A percentile compares a stretch with the other conserved stretches of the same genome.
These are phyloP conservation scores for Lablab purpureus DNA, from an alignment of 306 rosid genomes.

Conservation along the genomic window DNA sequence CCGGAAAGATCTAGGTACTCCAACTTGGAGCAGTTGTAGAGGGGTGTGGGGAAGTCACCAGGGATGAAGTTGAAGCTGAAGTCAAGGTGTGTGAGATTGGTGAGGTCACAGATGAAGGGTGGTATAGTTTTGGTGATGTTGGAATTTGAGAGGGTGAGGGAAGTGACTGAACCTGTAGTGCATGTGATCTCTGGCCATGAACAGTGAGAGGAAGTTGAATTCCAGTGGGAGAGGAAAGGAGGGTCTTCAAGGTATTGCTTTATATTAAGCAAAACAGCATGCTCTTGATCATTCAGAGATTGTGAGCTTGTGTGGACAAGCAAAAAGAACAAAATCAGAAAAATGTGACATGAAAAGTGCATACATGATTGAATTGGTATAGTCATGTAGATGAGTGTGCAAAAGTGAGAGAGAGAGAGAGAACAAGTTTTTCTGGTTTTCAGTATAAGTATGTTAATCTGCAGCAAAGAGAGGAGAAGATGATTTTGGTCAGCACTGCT, in stretches of 20 bases:
- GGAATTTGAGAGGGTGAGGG: slow-evolving; percentile 29
- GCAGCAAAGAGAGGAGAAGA: slow-evolving; percentile 5
- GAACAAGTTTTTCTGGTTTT: not conserved
- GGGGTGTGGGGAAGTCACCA: slow-evolving; percentile 48
- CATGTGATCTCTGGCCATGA: slow-evolving; percentile 60
- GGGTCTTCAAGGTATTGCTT: slow-evolving; percentile 43
- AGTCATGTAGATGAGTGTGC: slow-evolving; percentile 13
- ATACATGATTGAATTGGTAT: not conserved
- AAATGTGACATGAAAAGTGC: not conserved
- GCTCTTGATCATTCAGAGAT: slow-evolving; percentile 45
- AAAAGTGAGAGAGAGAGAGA: not conserved
- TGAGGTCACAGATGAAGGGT: slow-evolving; percentile 41
- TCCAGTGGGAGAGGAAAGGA: slow-evolving; percentile 41
- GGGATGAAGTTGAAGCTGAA: slow-evolving; percentile 47
- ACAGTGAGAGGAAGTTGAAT: slow-evolving; percentile 60
- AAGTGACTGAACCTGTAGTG: slow-evolving; percentile 32
- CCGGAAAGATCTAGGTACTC: slow-evolving; percentile 37
- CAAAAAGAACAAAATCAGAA: slow-evolving; percentile 31
- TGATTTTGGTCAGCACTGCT: not conserved
- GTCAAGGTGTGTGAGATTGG: slow-evolving; percentile 43
- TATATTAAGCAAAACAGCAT: slow-evolving; percentile 32
- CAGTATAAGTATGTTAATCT: not conserved
- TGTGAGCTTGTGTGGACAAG: slow-evolving; percentile 33
- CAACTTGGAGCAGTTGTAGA: slow-evolving; percentile 45
- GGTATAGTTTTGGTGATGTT: slow-evolving; percentile 41